These are phyloP conservation scores for Triticum monococcum DNA, from an alignment of 176 grass and related monocot genomes.

Conservation along the genomic window DNA sequence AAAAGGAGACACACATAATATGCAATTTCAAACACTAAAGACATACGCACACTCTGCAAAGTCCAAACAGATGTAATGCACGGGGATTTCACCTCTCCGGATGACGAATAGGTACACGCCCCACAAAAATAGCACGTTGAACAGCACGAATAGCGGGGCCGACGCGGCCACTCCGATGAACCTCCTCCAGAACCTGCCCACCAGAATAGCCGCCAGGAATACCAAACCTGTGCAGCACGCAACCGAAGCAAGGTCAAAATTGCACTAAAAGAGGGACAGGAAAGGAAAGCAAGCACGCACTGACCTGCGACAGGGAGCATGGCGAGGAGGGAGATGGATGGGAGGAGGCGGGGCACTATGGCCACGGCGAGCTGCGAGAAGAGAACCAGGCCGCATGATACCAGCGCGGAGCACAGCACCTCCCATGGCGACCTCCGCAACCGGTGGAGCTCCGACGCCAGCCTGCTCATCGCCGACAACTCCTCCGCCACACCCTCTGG, in stretches of 20 bases:
- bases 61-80: conserved; percentile 19
- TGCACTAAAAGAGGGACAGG: background rate
- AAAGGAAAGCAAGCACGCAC: background rate
- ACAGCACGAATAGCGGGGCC: conserved; percentile 85
- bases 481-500: conserved; percentile 2
- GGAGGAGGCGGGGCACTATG: conserved; percentile 73
- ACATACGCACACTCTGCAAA: background rate
- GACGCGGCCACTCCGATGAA: conserved; percentile 65
- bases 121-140: conserved; percentile 95
- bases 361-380: conserved; percentile 82
- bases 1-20: background rate
- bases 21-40: background rate
- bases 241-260: conserved; percentile 19
- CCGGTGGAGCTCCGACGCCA: conserved; percentile 58
- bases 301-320: conserved; percentile 88
- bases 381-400: conserved; percentile 66
- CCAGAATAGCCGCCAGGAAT: conserved; percentile 58
- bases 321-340: conserved; percentile 68
- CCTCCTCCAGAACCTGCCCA: conserved; percentile 72
- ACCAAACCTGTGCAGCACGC: conserved; percentile 59
- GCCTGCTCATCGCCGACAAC: conserved; percentile 61
- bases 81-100: conserved; percentile 51
- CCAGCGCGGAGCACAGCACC: conserved; percentile 61
- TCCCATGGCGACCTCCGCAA: conserved; percentile 62
- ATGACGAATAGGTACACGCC: conserved; percentile 69